Evolutionary conservation across 2,329 filamentous ascomycete genomes (phyloP).

Genomic region (Eutypella sp.): DNA sequence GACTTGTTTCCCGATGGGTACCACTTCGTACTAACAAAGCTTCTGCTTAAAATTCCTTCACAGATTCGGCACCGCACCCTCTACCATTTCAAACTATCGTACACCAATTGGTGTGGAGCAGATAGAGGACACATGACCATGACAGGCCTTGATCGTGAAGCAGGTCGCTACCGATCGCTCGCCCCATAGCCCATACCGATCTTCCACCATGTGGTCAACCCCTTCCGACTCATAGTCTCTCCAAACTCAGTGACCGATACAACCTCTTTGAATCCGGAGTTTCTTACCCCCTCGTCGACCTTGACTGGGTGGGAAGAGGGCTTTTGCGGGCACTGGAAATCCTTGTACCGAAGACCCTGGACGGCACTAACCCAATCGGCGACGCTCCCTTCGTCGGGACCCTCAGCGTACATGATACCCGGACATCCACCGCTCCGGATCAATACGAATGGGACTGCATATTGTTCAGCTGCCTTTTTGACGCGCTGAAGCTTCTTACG

Average conservation of each 20-base stretch:
- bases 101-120: too few species aligned
- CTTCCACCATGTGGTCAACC: conserved; percentile 62
- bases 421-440: conserved; percentile 64
- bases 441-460: conserved; percentile 57
- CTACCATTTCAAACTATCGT: too few species aligned
- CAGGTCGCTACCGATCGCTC: background rate
- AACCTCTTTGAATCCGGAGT: conserved; percentile 47
- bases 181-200: conserved; percentile 38
- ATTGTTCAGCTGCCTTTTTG: conserved; percentile 57
- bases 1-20: too few species aligned
- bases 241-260: conserved; percentile 62
- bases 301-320: conserved; percentile 30
- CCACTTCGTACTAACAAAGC: too few species aligned
- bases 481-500: conserved; percentile 63
- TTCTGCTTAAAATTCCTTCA: too few species aligned
- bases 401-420: conserved; percentile 75
- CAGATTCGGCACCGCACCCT: too few species aligned
- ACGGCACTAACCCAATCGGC: conserved; percentile 61
- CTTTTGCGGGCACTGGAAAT: conserved; percentile 59
- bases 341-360: conserved; percentile 64
- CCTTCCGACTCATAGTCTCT: conserved; percentile 52
- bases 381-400: conserved; percentile 46
- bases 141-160: background rate
- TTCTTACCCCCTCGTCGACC: conserved; percentile 6
- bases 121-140: background rate